Percentiles rank a stretch among this genome's conserved stretches.
Conservation (phyloP, 495 filamentous ascomycete genomes). For the Hyaloscypha variabilis region DNA sequence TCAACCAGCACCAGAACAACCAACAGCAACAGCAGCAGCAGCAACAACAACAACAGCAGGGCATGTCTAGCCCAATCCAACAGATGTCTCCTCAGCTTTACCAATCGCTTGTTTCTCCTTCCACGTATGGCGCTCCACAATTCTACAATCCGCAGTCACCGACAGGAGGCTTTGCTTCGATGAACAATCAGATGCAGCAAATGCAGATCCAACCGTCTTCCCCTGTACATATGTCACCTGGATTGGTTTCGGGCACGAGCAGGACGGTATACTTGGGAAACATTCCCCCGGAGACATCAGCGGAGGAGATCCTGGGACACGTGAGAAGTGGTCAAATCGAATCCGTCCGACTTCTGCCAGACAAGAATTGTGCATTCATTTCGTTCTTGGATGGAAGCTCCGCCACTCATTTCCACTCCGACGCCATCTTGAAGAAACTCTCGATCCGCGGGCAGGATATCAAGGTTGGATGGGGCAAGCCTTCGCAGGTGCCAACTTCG, state of each 20-base stretch:
- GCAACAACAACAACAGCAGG: slow-evolving; percentile 47
- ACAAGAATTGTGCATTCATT: slow-evolving; percentile 99
- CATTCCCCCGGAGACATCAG: slow-evolving; percentile 96
- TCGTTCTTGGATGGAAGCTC: slow-evolving; percentile 97
- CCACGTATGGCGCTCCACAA: slow-evolving; percentile 70
- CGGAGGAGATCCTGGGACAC: slow-evolving; percentile 96
- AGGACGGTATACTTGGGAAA: slow-evolving; percentile 97
- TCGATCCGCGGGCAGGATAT: slow-evolving; percentile 98
- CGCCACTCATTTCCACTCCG: slow-evolving; percentile 97
- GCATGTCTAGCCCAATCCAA: slow-evolving; percentile 52
- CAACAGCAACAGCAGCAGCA: slow-evolving; percentile 58
- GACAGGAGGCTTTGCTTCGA: slow-evolving; percentile 68
- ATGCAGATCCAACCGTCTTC: slow-evolving; percentile 57
- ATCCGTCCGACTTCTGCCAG: slow-evolving; percentile 90
- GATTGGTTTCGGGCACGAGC: slow-evolving; percentile 86
- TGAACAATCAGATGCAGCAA: slow-evolving; percentile 59
- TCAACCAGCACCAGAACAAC: slow-evolving; percentile 68
- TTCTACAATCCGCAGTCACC: slow-evolving; percentile 87
- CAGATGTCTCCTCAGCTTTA: slow-evolving; percentile 73
- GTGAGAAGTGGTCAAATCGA: slow-evolving; percentile 98
- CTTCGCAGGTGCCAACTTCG: slow-evolving; percentile 96
- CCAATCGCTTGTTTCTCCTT: slow-evolving; percentile 76
- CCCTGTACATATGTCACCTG: slow-evolving; percentile 73
- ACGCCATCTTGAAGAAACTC: slow-evolving; percentile 98
- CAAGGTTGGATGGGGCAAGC: slow-evolving; percentile 99